Conservation (phyloP, 2,329 filamentous ascomycete species). For the Claviceps arundinis region DNA sequence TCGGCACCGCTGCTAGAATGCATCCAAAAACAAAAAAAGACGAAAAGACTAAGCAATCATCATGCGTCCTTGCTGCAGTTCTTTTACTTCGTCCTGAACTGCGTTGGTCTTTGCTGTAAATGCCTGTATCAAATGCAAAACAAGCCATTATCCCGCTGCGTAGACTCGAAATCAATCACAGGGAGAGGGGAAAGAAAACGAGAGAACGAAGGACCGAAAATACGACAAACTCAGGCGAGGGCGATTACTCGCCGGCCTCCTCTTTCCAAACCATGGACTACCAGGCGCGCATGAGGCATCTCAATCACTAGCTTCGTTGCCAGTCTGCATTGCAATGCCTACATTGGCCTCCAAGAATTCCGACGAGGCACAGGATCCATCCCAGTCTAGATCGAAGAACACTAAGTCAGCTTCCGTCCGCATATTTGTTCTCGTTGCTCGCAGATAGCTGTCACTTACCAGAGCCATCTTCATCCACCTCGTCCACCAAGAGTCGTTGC, state of each 20-base stretch:
- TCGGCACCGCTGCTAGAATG: conserved; percentile 2
- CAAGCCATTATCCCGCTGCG: neutral
- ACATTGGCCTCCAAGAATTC: conserved; percentile 39
- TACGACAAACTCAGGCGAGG: neutral
- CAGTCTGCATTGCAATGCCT: conserved; percentile 30
- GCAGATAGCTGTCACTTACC: conserved; percentile 25
- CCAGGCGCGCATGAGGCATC: neutral
- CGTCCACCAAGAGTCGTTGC: conserved; percentile 40
- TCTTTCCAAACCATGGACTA: neutral
- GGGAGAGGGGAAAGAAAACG: neutral
- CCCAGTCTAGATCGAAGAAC: conserved; percentile 32
- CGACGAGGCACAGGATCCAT: conserved; percentile 40
- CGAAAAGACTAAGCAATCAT: neutral
- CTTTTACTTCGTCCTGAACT: neutral
- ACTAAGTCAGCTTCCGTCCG: conserved; percentile 8
- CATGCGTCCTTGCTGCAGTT: neutral
- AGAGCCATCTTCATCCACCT: conserved; percentile 44
- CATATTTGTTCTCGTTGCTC: neutral
- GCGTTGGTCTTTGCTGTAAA: neutral
- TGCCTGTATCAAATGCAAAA: neutral
- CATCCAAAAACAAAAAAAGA: neutral
- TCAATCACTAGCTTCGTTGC: conserved; percentile 26
- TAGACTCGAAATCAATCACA: neutral
- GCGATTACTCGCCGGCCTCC: neutral
- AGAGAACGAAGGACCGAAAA: neutral